Evolutionary conservation across 768 basidiomycete genomes (phyloP).

Genomic region (Clitopilus passeckerianus): DNA sequence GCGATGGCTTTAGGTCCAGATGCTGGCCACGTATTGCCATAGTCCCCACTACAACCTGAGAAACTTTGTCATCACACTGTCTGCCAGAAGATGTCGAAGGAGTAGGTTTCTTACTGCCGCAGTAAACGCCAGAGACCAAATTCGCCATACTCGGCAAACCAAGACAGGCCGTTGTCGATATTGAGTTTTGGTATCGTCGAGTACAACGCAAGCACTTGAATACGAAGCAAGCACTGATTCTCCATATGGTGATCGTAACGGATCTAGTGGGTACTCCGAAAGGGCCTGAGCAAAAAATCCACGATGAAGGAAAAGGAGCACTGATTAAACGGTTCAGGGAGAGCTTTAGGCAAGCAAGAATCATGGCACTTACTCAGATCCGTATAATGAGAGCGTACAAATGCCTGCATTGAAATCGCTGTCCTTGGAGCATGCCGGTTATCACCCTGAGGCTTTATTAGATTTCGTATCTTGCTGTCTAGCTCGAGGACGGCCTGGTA

Average conservation of each 20-base stretch:
- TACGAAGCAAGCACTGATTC: constrained; percentile 51
- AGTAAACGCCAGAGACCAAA: constrained; percentile 55
- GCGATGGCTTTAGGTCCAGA: constrained; percentile 38
- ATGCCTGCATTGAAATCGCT: constrained; percentile 35
- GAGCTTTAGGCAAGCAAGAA: constrained; percentile 2
- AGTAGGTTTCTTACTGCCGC: constrained; percentile 38
- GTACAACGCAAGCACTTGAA: constrained; percentile 41
- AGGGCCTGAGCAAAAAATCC: constrained; percentile 55
- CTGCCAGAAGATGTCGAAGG: not conserved
- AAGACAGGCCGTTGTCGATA: constrained; percentile 39
- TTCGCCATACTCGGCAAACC: constrained; percentile 48
- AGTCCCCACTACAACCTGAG: constrained; percentile 48
- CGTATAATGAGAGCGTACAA: constrained; percentile 37
- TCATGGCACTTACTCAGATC: constrained; percentile 32
- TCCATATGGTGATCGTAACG: constrained; percentile 40
- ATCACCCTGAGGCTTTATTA: constrained; percentile 21
- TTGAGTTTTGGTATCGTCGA: constrained; percentile 34
- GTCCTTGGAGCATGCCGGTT: constrained; percentile 21
- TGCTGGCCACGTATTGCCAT: constrained; percentile 42
- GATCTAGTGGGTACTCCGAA: constrained; percentile 39
- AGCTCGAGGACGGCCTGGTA: constrained; percentile 45
- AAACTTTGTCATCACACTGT: not conserved
- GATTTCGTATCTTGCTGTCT: constrained; percentile 42
- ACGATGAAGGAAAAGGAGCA: constrained; percentile 51
- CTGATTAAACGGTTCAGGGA: constrained; percentile 21